Conservation (phyloP, 164 flowering plant genomes). For the Vitis riparia region DNA sequence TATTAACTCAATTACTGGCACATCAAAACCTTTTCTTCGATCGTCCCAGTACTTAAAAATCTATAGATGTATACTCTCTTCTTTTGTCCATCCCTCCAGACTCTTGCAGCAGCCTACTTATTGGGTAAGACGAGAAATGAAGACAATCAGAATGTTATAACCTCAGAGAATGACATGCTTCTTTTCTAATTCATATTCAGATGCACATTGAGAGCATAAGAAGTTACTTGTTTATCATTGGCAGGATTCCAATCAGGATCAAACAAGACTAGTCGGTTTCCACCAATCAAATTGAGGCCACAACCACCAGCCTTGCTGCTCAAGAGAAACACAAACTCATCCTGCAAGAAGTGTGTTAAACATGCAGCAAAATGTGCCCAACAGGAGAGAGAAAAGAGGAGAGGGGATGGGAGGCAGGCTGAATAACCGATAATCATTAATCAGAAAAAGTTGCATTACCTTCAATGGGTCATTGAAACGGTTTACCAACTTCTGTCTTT, state of each 20-base stretch:
- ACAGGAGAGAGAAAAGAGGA: neutral
- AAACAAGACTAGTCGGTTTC: conserved; percentile 89
- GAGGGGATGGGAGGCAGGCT: neutral
- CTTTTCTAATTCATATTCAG: no score
- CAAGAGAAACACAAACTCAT: conserved; percentile 93
- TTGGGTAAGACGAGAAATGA: neutral
- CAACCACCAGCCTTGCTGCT: conserved; percentile 99
- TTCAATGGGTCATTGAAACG: conserved; percentile 76
- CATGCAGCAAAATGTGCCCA: neutral
- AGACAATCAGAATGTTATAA: conserved; percentile 11
- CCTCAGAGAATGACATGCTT: neutral
- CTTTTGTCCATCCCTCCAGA: conserved; percentile 99
- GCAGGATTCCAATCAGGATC: conserved; percentile 99
- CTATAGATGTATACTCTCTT: conserved; percentile 97
- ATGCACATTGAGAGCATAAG: neutral
- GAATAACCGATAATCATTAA: neutral
- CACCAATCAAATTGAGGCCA: conserved; percentile 97
- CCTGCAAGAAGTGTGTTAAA: conserved; percentile 44
- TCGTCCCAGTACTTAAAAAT: conserved; percentile 93
- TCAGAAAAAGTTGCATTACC: conserved; percentile 37
- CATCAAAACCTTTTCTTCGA: conserved; percentile 91
- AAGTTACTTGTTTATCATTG: conserved; percentile 91
- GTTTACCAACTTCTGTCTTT: conserved; percentile 91
- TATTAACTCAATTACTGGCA: neutral
- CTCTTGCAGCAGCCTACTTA: conserved; percentile 95